Evolutionary conservation across 352 stramenopile species (phyloP).

Genomic region (Phytopythium montanum): DNA sequence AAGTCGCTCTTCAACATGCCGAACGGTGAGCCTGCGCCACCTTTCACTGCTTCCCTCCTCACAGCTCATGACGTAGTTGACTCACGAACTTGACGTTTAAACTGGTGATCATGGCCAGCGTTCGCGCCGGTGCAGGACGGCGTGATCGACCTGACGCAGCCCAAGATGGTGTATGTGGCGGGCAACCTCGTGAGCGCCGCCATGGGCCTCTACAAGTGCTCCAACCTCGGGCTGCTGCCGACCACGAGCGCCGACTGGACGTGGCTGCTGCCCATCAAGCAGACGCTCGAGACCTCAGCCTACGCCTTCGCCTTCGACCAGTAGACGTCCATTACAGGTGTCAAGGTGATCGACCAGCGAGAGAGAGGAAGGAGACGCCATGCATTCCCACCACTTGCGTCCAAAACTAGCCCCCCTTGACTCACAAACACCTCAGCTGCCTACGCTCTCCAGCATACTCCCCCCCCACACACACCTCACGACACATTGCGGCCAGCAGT

Average conservation of each 20-base stretch:
- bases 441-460: slow-evolving; percentile 18
- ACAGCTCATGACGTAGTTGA: too few relatives aligned
- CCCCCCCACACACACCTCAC: slow-evolving; percentile 33
- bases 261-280: slow-evolving; percentile 85
- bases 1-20: slow-evolving; percentile 89
- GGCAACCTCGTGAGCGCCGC: slow-evolving; percentile 85
- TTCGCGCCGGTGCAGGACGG: slow-evolving; percentile 77
- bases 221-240: slow-evolving; percentile 90
- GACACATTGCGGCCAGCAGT: slow-evolving; percentile 79
- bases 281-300: slow-evolving; percentile 74
- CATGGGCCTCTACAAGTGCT: slow-evolving; percentile 92
- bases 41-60: background rate
- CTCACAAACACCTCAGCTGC: too few relatives aligned
- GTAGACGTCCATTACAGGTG: slow-evolving; percentile 18
- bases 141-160: slow-evolving; percentile 72
- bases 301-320: slow-evolving; percentile 46
- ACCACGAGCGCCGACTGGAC: slow-evolving; percentile 92
- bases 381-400: background rate
- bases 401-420: slow-evolving; percentile 18
- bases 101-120: slow-evolving; percentile 18
- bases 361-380: background rate
- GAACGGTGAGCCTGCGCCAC: slow-evolving; percentile 24
- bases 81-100: too few relatives aligned
- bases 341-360: too few relatives aligned
- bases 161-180: slow-evolving; percentile 88